Conservation (phyloP, 108 stramenopile species). For the Cyclotella cryptica region DNA sequence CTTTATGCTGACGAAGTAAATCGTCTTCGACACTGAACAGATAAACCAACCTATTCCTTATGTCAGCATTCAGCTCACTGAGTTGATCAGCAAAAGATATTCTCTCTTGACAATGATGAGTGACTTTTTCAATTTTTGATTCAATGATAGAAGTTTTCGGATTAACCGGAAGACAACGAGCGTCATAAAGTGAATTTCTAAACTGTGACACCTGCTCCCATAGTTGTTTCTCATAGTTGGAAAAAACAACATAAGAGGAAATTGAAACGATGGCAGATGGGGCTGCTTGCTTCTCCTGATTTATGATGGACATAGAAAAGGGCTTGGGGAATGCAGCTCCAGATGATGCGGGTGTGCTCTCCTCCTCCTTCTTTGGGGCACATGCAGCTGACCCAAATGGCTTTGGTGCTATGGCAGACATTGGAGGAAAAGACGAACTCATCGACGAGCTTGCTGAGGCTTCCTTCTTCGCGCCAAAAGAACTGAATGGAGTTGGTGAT, state of each 20-base stretch:
- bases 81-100: constrained; percentile 29
- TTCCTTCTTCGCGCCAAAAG: constrained; percentile 13
- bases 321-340: neutral
- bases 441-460: neutral
- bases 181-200: constrained; percentile 4
- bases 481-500: constrained; percentile 43
- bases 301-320: neutral
- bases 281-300: neutral
- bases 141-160: constrained; percentile 27
- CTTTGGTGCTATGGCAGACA: constrained; percentile 49
- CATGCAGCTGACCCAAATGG: constrained; percentile 38
- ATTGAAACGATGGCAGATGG: constrained; percentile 1
- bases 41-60: constrained; percentile 37
- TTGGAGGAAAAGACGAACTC: constrained; percentile 36
- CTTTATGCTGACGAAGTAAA: constrained; percentile 52
- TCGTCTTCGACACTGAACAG: constrained; percentile 54
- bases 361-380: neutral
- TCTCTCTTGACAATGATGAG: constrained; percentile 37
- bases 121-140: constrained; percentile 23
- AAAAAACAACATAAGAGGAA: constrained; percentile 23
- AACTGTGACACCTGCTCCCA: constrained; percentile 44
- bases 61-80: constrained; percentile 24
- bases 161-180: constrained; percentile 15
- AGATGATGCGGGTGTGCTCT: no score
- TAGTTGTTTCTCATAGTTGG: constrained; percentile 44